Conservation (phyloP, 106 monocot genomes). For the Chionographis japonica region DNA sequence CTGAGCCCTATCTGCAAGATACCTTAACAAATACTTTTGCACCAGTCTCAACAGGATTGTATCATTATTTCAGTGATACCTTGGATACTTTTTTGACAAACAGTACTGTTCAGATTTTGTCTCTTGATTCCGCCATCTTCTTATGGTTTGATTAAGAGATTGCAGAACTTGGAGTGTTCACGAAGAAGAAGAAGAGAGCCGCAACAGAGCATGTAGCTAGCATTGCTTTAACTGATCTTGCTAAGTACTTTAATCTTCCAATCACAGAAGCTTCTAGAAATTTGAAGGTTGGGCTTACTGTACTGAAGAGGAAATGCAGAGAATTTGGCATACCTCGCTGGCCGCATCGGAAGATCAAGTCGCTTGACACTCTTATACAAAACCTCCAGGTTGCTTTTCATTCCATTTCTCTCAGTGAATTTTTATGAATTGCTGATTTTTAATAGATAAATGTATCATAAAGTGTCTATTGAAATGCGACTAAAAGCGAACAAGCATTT, state of each 20-base stretch:
- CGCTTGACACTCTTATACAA: constrained; percentile 34
- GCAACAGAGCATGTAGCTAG: constrained; percentile 17
- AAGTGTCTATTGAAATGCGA: too few species aligned
- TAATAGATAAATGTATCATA: too few species aligned
- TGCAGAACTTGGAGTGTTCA: constrained; percentile 3
- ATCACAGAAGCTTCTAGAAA: constrained; percentile 38
- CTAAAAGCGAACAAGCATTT: too few species aligned
- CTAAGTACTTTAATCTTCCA: constrained; percentile 36
- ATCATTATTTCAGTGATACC: neutral
- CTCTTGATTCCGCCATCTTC: neutral
- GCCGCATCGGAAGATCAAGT: constrained; percentile 63
- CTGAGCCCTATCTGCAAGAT: too few species aligned
- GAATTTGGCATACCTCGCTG: constrained; percentile 57
- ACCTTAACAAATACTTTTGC: too few species aligned
- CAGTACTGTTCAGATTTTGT: neutral
- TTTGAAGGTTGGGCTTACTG: constrained; percentile 38
- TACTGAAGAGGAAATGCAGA: constrained; percentile 57
- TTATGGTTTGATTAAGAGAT: neutral
- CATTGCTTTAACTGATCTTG: constrained; percentile 31
- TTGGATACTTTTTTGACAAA: neutral
- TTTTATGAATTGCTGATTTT: neutral
- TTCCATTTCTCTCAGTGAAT: neutral
- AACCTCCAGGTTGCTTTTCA: constrained; percentile 31
- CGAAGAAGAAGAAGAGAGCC: constrained; percentile 25
- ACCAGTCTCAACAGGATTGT: too few species aligned